Percentiles rank a stretch among this genome's conserved stretches.
These are phyloP conservation scores for Paracorniculantispora psalliotae DNA, from an alignment of 2,329 filamentous ascomycete species.

Conservation along the genomic window DNA sequence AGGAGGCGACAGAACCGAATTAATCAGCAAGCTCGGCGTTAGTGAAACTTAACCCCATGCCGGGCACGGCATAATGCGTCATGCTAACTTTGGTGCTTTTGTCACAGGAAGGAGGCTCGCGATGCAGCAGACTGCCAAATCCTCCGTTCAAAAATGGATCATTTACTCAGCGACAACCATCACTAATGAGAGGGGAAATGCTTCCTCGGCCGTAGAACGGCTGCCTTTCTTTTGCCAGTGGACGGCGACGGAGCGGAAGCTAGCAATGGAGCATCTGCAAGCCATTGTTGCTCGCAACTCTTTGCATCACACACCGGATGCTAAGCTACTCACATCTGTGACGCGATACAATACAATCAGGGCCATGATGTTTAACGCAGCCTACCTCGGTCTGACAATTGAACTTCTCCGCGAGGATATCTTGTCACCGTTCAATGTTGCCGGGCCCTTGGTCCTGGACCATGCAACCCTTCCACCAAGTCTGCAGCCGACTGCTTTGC, in stretches of 20 bases:
- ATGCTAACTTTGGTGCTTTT: too few species aligned
- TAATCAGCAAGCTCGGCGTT: constrained; percentile 16
- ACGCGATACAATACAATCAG: background rate
- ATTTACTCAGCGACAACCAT: background rate
- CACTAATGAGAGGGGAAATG: background rate
- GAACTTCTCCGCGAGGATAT: background rate
- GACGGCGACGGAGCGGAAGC: background rate
- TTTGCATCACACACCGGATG: background rate
- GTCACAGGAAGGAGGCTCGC: background rate
- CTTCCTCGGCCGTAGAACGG: background rate
- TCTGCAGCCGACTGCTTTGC: constrained; percentile 15
- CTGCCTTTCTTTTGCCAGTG: background rate
- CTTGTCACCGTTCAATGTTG: background rate
- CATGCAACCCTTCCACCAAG: background rate
- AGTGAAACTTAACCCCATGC: constrained; percentile 8
- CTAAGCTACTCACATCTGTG: background rate
- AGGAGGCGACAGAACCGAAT: constrained; percentile 15
- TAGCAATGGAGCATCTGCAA: background rate
- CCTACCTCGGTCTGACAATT: background rate
- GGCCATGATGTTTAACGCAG: background rate
- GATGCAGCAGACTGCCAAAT: background rate
- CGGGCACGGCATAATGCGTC: background rate
- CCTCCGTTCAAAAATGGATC: background rate
- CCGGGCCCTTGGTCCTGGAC: background rate
- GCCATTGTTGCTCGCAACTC: background rate